Evolutionary conservation across 164 flowering plant species (phyloP).

Genomic region (Piper longum): DNA sequence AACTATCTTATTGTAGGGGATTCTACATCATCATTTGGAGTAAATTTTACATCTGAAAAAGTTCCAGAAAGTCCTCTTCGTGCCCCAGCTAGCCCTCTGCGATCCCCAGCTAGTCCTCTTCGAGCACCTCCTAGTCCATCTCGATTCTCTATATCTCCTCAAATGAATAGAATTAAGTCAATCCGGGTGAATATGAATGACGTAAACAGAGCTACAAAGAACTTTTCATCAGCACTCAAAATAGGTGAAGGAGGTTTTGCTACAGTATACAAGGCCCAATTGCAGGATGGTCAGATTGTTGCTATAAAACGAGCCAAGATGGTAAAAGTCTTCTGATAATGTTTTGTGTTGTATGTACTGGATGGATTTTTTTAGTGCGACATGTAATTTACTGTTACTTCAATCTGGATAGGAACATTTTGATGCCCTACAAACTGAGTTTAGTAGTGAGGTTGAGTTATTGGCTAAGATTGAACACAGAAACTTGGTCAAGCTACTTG

Average conservation of each 20-base stretch:
- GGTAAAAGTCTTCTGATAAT: conserved; percentile 23
- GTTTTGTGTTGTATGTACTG: no score
- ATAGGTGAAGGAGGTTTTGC: conserved; percentile 97
- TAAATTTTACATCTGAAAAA: no score
- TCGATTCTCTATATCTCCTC: no score
- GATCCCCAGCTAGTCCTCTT: no score
- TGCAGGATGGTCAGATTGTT: conserved; percentile 59
- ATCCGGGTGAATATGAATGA: conserved; percentile 10
- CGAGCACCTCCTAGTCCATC: no score
- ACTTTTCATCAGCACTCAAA: conserved; percentile 62
- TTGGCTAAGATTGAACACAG: conserved; percentile 67
- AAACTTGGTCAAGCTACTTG: conserved; percentile 67
- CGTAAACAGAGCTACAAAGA: conserved; percentile 55
- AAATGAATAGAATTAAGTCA: no score
- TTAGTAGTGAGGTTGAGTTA: conserved; percentile 60
- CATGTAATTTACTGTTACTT: background rate
- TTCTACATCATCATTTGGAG: no score
- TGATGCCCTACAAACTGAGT: conserved; percentile 65
- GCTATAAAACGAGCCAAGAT: conserved; percentile 90
- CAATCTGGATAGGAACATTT: conserved; percentile 35
- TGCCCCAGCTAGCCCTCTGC: no score
- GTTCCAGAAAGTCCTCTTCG: no score
- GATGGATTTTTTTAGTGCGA: background rate
- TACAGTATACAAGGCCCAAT: conserved; percentile 66
- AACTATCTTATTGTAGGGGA: no score